phyloP scores from a whole-genome alignment of 257 asterid species.

The Solanum ahanhuiri region DNA sequence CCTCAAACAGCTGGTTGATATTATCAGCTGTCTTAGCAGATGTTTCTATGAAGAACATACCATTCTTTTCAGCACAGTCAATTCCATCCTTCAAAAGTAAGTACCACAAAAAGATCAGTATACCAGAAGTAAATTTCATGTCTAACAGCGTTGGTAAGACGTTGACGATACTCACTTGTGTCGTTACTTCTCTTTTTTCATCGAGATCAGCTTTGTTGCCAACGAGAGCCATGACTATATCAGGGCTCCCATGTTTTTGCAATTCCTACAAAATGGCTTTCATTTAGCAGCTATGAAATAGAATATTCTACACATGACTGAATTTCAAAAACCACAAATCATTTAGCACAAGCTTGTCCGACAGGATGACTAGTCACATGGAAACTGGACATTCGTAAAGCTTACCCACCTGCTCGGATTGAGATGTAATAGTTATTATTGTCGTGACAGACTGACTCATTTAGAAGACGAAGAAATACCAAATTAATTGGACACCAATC shows the following conservation, averaged over 20 bases:
- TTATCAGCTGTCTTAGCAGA: constrained; percentile 99
- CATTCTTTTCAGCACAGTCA: constrained; percentile 85
- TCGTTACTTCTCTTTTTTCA: constrained; percentile 79
- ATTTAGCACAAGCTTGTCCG: neutral
- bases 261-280: constrained; percentile 43
- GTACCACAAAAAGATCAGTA: neutral
- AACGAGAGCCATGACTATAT: constrained; percentile 91
- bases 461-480: neutral
- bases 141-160: neutral
- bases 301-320: neutral
- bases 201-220: constrained; percentile 96
- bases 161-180: constrained; percentile 41
- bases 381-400: neutral
- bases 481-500: neutral
- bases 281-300: neutral
- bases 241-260: constrained; percentile 95
- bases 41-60: constrained; percentile 96
- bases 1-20: constrained; percentile 99
- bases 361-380: neutral
- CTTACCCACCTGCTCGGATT: neutral
- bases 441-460: neutral
- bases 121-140: neutral
- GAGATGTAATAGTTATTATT: neutral
- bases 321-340: neutral
- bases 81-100: constrained; percentile 52